Base-by-base conservation (phyloP, 2,329 filamentous ascomycete species). In the Penicillium corylophilum region DNA sequence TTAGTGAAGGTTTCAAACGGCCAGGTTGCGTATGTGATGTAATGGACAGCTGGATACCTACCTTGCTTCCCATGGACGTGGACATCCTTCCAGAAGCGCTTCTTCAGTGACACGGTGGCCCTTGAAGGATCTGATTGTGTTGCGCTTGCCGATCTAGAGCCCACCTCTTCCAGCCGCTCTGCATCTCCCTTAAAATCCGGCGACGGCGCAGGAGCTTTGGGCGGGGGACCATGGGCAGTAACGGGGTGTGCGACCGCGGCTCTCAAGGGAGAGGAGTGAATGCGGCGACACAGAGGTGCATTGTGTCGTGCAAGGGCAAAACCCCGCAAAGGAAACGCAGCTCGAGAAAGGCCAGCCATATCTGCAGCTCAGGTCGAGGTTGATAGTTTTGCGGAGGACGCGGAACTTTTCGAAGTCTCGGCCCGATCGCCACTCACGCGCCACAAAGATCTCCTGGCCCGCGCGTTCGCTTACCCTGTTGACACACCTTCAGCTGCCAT, bases 21-120 rank as follows among this genome's bases (percentile, higher is more conserved):
- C 60, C 46, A 60, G 42, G 45, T 22, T 31, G 46, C 22, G 5
- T 6, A 26, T 15, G 20, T 7, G n/a, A 20, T 6, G 31, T n/a
- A 23, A 41, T 16, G 8, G 12, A 10, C 5, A 23, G 15, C 7
- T 44, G 8, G 16, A 13, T 4, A 55, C 54, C 31, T 75, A 88
- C 87, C 86, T 57, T 85, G 76, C 9, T 81, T 80, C 65, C 88
- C 83, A 59, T 81, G 78, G 33, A 96, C 85, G 54, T 79, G 71
- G 1, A 94, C 90, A 67, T 94, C 82, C 71, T 88, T 90, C 93
- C 93, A 97, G 76, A 96, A 96, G 47, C 92, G 82, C 76, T 85
- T 89, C 66, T 79, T 79, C 65, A 86, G 78, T 2, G 78, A 76
- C 28, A 69, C 62, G 18, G 64, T 57, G 29, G 63, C 60, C 40